Conservation (phyloP, 768 basidiomycete genomes). For the Mrakia blollopis region DNA sequence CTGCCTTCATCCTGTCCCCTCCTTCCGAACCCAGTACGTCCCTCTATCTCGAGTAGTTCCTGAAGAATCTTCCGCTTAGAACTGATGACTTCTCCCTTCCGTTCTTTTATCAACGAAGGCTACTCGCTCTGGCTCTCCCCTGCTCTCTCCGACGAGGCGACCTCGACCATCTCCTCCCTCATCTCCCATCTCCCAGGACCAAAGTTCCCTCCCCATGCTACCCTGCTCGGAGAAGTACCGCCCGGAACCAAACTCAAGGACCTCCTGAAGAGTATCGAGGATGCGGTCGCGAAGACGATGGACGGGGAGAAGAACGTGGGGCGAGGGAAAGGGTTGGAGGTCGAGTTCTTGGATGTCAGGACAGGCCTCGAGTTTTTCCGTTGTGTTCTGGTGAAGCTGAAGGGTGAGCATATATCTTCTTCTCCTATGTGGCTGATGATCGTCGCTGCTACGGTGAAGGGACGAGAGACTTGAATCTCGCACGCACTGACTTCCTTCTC, state of each 20-base stretch:
- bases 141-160: not conserved
- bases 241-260: constrained; percentile 6
- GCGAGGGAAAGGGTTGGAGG: not conserved
- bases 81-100: not conserved
- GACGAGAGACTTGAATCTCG: not conserved
- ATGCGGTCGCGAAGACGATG: not conserved
- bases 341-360: constrained; percentile 28
- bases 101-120: not conserved
- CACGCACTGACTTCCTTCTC: not conserved
- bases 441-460: not conserved
- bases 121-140: constrained; percentile 30
- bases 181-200: constrained; percentile 25
- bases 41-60: not conserved
- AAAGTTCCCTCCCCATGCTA: constrained; percentile 21
- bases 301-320: not conserved
- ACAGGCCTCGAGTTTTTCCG: constrained; percentile 22
- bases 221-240: constrained; percentile 24
- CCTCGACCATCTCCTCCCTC: constrained; percentile 4
- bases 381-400: constrained; percentile 19
- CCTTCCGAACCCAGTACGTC: not conserved
- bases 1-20: not conserved
- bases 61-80: not conserved
- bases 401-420: not conserved
- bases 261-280: not conserved
- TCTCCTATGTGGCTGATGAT: not conserved